phyloP scores from a whole-genome alignment of 345 rosid genomes.

The Rubroshorea leprosula region DNA sequence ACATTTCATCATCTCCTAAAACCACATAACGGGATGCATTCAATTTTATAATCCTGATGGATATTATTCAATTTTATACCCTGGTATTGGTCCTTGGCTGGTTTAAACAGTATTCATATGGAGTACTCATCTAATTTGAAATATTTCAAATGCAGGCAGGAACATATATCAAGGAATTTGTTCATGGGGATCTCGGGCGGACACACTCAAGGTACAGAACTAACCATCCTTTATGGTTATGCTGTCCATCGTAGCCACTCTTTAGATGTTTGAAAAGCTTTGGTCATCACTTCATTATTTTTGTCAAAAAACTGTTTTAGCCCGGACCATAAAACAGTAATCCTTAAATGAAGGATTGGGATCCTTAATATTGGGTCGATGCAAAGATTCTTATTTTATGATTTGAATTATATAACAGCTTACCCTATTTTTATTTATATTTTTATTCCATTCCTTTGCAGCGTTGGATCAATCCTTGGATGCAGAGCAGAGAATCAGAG shows the following conservation, averaged over 20 bases:
- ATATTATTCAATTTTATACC: neutral
- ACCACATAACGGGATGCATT: neutral
- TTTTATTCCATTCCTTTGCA: constrained; percentile 34
- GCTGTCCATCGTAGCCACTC: neutral
- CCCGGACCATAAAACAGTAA: too few species aligned
- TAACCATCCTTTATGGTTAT: neutral
- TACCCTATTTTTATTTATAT: neutral
- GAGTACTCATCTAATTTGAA: neutral
- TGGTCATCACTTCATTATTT: too few species aligned
- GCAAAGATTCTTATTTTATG: too few species aligned
- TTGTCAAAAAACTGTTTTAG: too few species aligned
- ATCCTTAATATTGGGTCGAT: too few species aligned
- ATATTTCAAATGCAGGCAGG: constrained; percentile 64
- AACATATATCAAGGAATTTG: constrained; percentile 93
- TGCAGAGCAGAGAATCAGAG: constrained; percentile 96
- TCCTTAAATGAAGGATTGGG: too few species aligned
- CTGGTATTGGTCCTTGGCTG: neutral
- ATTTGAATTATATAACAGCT: too few species aligned
- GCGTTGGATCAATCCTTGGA: constrained; percentile 75
- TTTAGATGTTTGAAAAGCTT: neutral
- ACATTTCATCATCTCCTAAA: neutral
- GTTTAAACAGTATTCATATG: too few species aligned
- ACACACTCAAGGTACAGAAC: constrained; percentile 68
- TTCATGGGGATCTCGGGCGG: constrained; percentile 96
- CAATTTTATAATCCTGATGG: neutral